Conservation (phyloP, 2,329 filamentous ascomycete species). For the Arthrobotrys megalospora region DNA sequence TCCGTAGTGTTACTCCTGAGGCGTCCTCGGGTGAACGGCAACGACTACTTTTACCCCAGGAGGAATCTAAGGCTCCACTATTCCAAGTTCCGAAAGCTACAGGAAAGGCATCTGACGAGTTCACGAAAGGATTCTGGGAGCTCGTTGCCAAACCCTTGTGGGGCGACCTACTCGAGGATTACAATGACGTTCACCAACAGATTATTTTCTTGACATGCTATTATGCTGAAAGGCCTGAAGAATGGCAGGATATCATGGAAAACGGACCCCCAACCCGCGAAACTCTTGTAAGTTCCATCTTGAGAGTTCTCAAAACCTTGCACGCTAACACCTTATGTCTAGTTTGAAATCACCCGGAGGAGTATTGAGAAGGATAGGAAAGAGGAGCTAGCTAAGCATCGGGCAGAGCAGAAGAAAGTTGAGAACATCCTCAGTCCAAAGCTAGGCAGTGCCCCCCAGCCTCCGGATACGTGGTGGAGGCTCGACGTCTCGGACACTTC, state of each 20-base stretch:
- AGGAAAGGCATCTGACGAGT: not conserved
- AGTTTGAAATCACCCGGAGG: conserved; percentile 26
- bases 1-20: not conserved
- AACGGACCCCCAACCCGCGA: conserved; percentile 40
- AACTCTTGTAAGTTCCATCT: conserved; percentile 27
- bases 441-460: not conserved
- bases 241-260: conserved; percentile 37
- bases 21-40: not conserved
- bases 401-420: conserved; percentile 28
- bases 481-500: conserved; percentile 20
- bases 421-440: not conserved
- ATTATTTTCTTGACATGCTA: conserved; percentile 33
- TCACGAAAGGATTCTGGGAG: conserved; percentile 24
- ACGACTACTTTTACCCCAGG: not conserved
- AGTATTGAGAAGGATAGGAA: conserved; percentile 4
- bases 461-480: conserved; percentile 21
- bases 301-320: not conserved
- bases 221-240: conserved; percentile 25
- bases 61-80: conserved; percentile 3
- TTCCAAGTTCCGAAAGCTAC: not conserved
- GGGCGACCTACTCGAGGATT: conserved; percentile 38
- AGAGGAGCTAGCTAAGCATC: not conserved
- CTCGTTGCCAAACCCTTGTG: conserved; percentile 36
- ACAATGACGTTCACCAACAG: conserved; percentile 38
- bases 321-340: not conserved